Conservation (phyloP, 2,329 filamentous ascomycete genomes). For the Penicillium olsonii region DNA sequence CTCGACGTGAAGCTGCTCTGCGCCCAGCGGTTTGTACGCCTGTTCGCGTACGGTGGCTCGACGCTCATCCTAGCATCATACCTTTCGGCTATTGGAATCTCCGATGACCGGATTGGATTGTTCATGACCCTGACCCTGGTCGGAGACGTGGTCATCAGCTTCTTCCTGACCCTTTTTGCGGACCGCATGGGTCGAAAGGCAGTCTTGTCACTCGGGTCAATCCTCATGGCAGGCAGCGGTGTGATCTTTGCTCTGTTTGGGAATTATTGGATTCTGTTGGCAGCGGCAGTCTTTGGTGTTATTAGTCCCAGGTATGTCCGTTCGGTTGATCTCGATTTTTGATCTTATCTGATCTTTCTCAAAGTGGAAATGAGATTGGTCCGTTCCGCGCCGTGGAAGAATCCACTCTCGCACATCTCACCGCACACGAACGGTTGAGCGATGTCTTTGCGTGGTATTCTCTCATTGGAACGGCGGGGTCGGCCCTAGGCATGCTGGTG, state of each 20-base stretch:
- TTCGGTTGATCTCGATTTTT: conserved; percentile 8
- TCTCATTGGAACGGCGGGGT: conserved; percentile 57
- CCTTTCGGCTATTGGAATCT: conserved; percentile 57
- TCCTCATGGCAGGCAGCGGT: conserved; percentile 61
- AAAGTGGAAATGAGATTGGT: conserved; percentile 63
- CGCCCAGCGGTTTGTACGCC: conserved; percentile 51
- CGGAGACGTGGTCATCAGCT: conserved; percentile 62
- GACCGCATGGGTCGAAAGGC: conserved; percentile 60
- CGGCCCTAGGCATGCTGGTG: conserved; percentile 60
- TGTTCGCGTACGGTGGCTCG: conserved; percentile 65
- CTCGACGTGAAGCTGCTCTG: conserved; percentile 43
- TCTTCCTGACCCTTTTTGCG: conserved; percentile 60
- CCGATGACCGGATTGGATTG: conserved; percentile 61
- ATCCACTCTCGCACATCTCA: conserved; percentile 63
- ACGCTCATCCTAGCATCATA: conserved; percentile 64
- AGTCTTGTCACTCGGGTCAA: conserved; percentile 55
- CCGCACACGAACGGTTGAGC: conserved; percentile 54
- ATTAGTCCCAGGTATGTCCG: conserved; percentile 54
- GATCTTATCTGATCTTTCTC: neutral
- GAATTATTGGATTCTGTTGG: conserved; percentile 61
- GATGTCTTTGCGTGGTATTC: conserved; percentile 69
- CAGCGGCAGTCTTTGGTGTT: conserved; percentile 62
- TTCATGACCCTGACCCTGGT: conserved; percentile 66
- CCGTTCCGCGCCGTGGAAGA: conserved; percentile 69
- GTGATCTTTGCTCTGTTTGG: conserved; percentile 55